Evolutionary conservation across 176 grass and related monocot genomes (phyloP).

Genomic region (Secale cereale): DNA sequence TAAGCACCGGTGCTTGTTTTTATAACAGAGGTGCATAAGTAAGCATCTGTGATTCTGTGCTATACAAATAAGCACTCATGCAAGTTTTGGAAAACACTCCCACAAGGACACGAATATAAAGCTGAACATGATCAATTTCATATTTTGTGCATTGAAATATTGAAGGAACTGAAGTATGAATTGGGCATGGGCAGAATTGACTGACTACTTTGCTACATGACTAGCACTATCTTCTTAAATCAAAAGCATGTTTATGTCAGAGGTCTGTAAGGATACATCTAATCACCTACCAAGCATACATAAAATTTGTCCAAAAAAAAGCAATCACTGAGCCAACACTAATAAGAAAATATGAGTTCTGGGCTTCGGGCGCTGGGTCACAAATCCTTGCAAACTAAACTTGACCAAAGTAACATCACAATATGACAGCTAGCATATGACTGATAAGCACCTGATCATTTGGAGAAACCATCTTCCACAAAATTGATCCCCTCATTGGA

Average conservation of each 20-base stretch:
- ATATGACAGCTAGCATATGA: not conserved
- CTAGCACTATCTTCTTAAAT: not conserved
- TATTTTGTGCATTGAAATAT: not conserved
- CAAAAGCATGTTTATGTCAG: not conserved
- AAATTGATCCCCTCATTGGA: conserved; percentile 55
- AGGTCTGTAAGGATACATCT: not conserved
- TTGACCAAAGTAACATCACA: not conserved
- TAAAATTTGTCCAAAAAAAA: not conserved
- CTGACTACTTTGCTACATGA: not conserved
- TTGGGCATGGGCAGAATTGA: not conserved
- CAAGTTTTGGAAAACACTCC: not conserved
- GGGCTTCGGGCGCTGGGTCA: not conserved
- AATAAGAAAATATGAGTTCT: not conserved
- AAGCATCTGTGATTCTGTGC: too few species aligned
- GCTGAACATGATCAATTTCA: not conserved
- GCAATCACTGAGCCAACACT: not conserved
- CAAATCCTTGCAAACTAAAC: not conserved
- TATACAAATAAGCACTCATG: not conserved
- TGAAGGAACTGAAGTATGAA: not conserved
- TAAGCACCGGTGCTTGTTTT: too few species aligned
- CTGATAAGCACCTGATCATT: conserved; percentile 32
- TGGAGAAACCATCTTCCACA: conserved; percentile 72
- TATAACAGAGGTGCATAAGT: too few species aligned
- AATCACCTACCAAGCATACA: not conserved
- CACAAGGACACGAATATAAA: not conserved